A percentile compares a stretch with the other conserved stretches of the same genome.
Evolutionary conservation across 2,329 filamentous ascomycete genomes (phyloP).

Genomic region (Fusarium incarnatum): DNA sequence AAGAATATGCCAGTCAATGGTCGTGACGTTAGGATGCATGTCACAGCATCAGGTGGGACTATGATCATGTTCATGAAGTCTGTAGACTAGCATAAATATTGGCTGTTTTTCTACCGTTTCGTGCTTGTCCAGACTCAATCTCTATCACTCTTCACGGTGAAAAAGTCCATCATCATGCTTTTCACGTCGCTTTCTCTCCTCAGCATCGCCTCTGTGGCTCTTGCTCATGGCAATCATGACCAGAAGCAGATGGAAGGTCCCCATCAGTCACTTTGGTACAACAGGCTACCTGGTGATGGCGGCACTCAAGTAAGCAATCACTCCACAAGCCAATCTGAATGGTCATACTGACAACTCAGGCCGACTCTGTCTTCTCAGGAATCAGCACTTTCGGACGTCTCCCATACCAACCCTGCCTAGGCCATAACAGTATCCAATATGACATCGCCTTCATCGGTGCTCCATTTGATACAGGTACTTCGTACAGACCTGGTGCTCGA

Average conservation of each 20-base stretch:
- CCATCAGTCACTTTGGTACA: conserved; percentile 83
- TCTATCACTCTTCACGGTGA: too few relatives aligned
- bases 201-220: conserved; percentile 61
- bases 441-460: conserved; percentile 90
- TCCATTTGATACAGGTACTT: conserved; percentile 88
- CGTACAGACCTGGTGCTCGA: conserved; percentile 83
- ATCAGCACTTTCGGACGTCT: conserved; percentile 88
- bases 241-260: conserved; percentile 75
- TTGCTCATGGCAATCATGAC: conserved; percentile 69
- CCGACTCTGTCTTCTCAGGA: conserved; percentile 88
- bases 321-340: fast-evolving
- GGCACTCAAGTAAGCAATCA: conserved; percentile 74
- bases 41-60: not conserved
- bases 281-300: conserved; percentile 82
- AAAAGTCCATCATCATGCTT: conserved; percentile 50
- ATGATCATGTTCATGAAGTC: fast-evolving
- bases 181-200: conserved; percentile 49
- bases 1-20: not conserved
- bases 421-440: conserved; percentile 76
- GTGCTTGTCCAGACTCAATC: too few relatives aligned
- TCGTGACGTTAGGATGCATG: not conserved
- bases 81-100: conserved; percentile 5
- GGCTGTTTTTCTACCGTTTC: too few relatives aligned
- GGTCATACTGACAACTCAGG: conserved; percentile 58
- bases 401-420: conserved; percentile 80